Base-by-base conservation (phyloP, 257 asterid species). In the Penstemon barbatus region DNA sequence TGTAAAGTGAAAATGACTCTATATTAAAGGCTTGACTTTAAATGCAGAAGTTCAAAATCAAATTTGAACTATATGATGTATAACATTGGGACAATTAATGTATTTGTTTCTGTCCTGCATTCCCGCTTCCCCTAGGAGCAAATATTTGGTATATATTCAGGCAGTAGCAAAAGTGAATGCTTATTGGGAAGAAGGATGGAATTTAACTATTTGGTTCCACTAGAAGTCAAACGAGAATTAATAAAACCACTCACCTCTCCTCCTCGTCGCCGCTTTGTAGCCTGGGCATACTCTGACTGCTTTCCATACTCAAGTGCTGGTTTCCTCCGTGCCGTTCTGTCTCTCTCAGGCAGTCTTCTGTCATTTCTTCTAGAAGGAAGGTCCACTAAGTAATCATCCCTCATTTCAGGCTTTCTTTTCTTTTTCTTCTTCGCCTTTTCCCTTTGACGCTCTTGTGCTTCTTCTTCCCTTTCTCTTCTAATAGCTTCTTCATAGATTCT, bases 391-490 rank as follows among this genome's bases (percentile, higher is more conserved):
- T 84, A 88, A 33, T 86, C 87, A 63, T 82, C 92, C 75, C 77
- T 85, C 12, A 77, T 71, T 71, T 87, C 95, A 56, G 75, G 82
- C 76, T 75, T 86, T 66, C 85, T 87, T 88, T 88, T 86, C 81
- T 81, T 83, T 80, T 87, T 87, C 79, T 93, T 88, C 84, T 81
- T 92, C 63, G 90, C 89, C 66, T 69, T 83, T 49, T 85, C 96
- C 80, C 80, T 87, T 61, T 73, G 84, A 40, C 74, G 86, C 33
- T 25, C 33, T 25, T 25, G 33, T 58, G 87, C 96, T 76, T 93
- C 99, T 80, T 93, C 99, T 78, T 91, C 97, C 74, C 97, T 86
- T 76, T 94, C 99, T 80, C 84, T 82, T 49, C 95, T 85, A 65
- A 94, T 86, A 63, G 74, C 80, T 65, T 87, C 95, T 75, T 89